Evolutionary conservation across 139 green algal genomes (phyloP), one percentile per base, ranked within the genome.

Genomic region (Ostreobium quekettii): DNA sequence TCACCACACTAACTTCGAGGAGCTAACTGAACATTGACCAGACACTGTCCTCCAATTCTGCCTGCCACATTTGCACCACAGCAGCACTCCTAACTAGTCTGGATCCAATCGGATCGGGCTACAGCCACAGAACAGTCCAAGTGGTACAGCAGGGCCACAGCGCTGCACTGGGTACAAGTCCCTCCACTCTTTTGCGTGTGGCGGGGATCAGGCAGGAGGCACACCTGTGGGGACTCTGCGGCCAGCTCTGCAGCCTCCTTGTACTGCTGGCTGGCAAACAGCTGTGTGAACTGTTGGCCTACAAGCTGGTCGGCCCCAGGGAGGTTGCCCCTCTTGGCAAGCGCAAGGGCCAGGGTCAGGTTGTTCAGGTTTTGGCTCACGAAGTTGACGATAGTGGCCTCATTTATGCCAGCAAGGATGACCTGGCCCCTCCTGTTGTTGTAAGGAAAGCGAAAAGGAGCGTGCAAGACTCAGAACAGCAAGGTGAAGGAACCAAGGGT

Each of bases 241-340:
- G 95, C 95, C 6, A 83, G 71, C 75, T 98, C 95, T 0, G 95
- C 94, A 15, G 95, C 95, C 73, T 96, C 95, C 83, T 98, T 98
- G 88, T 91, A 97, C 76, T 97, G 81, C 8, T 88, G 89, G 4
- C 69, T 71, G 0, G 72, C 65, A 47, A 95, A 95, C 36, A 96
- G 78, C 33, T 81, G 75, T 74, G 97, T 85, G 78, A 99, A 99
- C 74, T 97, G 87, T 76, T 96, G 91, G 19, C 82, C 85, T 35
- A 97, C 81, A 62, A 99, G 84, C 1, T 75, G 70, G 72, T 99
- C 95, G 3, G 95, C 95, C 35, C 95, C 95, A 19, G 95, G 93
- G 64, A 99, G 85, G 82, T 96, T 96, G 60, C 85, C 93, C 7
- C 91, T 80, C 75, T 83, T 86, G 26, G 95, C 95, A 47, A 99